These are phyloP conservation scores for Ustilago bromivora DNA, from an alignment of 1,284 basidiomycete species.

Conservation along the genomic window DNA sequence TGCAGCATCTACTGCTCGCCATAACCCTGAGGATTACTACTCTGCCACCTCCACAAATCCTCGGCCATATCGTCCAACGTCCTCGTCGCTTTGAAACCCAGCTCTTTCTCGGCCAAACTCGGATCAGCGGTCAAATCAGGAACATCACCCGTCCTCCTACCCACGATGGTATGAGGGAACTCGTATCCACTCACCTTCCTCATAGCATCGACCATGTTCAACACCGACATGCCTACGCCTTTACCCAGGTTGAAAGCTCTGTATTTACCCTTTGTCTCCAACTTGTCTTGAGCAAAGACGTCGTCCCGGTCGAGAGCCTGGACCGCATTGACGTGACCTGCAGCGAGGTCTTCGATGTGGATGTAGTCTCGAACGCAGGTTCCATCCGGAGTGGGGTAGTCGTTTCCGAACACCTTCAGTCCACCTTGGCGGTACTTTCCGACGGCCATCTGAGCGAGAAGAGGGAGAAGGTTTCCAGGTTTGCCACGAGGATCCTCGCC, in stretches of 20 bases:
- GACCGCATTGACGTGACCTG: constrained; percentile 91
- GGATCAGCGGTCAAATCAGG: constrained; percentile 97
- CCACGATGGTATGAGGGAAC: constrained; percentile 81
- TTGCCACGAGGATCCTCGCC: constrained; percentile 96
- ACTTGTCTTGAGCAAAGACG: constrained; percentile 69
- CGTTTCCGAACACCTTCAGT: constrained; percentile 95
- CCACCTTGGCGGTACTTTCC: constrained; percentile 85
- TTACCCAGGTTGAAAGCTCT: constrained; percentile 97
- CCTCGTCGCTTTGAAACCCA: constrained; percentile 86
- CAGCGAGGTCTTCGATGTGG: constrained; percentile 93
- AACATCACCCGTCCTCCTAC: constrained; percentile 89
- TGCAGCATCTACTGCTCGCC: constrained; percentile 41
- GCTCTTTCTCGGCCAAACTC: constrained; percentile 87
- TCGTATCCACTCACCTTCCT: constrained; percentile 89
- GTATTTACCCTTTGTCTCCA: constrained; percentile 74
- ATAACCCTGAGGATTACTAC: constrained; percentile 71
- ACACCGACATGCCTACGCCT: constrained; percentile 89
- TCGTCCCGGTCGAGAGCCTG: constrained; percentile 82
- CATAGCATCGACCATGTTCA: constrained; percentile 97
- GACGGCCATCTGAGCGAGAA: constrained; percentile 94
- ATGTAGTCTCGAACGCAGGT: constrained; percentile 88
- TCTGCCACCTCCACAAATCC: constrained; percentile 70
- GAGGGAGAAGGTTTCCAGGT: constrained; percentile 92
- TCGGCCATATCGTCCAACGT: constrained; percentile 62
- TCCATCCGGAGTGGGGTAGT: constrained; percentile 96